Evolutionary conservation across 2,329 filamentous ascomycete genomes (phyloP), one percentile per base, ranked within the genome.

Genomic region (Diaporthe ilicicola): DNA sequence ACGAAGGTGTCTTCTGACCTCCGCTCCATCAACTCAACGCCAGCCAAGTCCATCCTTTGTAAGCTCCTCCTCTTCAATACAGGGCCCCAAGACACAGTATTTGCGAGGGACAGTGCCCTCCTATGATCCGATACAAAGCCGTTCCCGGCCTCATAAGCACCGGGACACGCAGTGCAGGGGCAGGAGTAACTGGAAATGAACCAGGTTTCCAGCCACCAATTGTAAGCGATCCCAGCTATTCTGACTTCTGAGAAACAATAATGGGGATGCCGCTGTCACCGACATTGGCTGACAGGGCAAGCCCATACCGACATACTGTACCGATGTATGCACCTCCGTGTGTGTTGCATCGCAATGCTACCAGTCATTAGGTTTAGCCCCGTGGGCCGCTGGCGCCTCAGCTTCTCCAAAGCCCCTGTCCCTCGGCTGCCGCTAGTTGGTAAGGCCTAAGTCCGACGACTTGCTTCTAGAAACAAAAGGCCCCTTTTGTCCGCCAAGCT

Each of bases 401-500:
- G 13, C 37, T 8, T 10, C n/a, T n/a, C n/a, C n/a, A n/a, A n/a
- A n/a, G 37, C 10, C 37, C 37, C 37, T 39, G 37, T 15, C 37
- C 37, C 10, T 3, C 37, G 37, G 27, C 10, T 48, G 34, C 56
- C 42, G 56, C 42, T 62, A 62, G 56, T 17, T 22, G 42, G 12
- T 48, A 34, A 62, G 42, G 15, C 56, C 56, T 62, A 62, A 48
- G 19, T 62, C 56, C 56, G 56, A 48, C 29, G 13, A 24, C 48
- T 34, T 48, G 56, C 56, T 62, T 62, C 56, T 62, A 48, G 42
- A 48, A 34, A 48, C 39, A 62, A 34, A 62, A 27, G 56, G 46
- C 56, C 56, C 42, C 44, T 39, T n/a, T n/a, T 12, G 56, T 2
- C 56, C 56, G 56, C 56, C 56, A 62, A 62, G 56, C 56, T 62